Percentiles rank a stretch among this genome's conserved stretches.
phyloP scores from a whole-genome alignment of 768 basidiomycete species.

The Psilocybe sp. region DNA sequence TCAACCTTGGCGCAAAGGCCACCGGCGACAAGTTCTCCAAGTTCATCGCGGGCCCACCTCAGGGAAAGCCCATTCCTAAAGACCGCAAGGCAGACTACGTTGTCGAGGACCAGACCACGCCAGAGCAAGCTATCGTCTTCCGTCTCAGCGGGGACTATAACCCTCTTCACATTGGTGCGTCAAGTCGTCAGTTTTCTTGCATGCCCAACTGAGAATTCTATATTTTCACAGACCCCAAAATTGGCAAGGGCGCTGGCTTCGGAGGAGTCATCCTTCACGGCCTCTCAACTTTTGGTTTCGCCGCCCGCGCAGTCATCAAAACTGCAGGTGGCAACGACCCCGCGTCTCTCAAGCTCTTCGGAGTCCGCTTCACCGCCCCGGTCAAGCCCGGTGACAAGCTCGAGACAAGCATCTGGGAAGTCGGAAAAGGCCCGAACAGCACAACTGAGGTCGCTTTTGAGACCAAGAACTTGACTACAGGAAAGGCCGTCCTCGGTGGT shows the following conservation, averaged over 20 bases:
- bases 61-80: conserved; percentile 26
- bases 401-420: conserved; percentile 78
- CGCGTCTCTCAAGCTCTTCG: conserved; percentile 61
- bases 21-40: conserved; percentile 63
- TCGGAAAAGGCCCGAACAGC: conserved; percentile 61
- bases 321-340: conserved; percentile 61
- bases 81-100: conserved; percentile 38
- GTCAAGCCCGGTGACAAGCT: conserved; percentile 81
- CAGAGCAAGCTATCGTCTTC: conserved; percentile 68
- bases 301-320: conserved; percentile 70
- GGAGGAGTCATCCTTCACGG: conserved; percentile 87
- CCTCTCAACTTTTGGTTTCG: conserved; percentile 79
- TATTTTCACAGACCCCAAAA: conserved; percentile 53
- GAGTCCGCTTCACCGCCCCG: conserved; percentile 77
- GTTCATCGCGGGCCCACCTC: conserved; percentile 55
- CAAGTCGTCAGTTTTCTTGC: background rate
- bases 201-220: background rate
- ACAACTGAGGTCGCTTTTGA: conserved; percentile 60
- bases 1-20: conserved; percentile 67
- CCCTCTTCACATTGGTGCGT: conserved; percentile 68
- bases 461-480: conserved; percentile 56
- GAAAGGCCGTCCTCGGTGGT: conserved; percentile 61
- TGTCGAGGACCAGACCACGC: conserved; percentile 57
- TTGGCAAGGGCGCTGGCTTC: conserved; percentile 74
- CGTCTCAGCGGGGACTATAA: conserved; percentile 80